Evolutionary conservation across 2,329 filamentous ascomycete genomes (phyloP).

Genomic region (Ambrosiella beaveri): DNA sequence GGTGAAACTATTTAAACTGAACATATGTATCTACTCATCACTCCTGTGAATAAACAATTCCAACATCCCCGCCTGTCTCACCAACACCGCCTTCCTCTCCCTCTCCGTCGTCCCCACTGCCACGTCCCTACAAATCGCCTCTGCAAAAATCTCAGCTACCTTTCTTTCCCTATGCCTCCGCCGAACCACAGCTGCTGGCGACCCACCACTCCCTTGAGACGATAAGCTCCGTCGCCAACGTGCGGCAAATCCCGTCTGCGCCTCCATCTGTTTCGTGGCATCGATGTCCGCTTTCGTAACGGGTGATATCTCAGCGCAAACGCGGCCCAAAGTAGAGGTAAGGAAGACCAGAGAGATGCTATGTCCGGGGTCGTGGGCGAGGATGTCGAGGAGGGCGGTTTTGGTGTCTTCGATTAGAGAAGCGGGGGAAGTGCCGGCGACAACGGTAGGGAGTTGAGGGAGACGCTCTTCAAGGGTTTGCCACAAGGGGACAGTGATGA

Average conservation of each 20-base stretch:
- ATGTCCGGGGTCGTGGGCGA: constrained; percentile 56
- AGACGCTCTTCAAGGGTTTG: constrained; percentile 39
- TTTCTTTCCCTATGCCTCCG: constrained; percentile 41
- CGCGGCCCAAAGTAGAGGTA: constrained; percentile 51
- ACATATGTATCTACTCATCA: constrained; percentile 14
- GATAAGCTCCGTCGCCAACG: constrained; percentile 25
- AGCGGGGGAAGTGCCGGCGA: constrained; percentile 11
- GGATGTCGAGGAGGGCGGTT: constrained; percentile 48
- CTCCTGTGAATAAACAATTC: constrained; percentile 42
- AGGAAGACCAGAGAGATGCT: constrained; percentile 84
- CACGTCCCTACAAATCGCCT: constrained; percentile 39
- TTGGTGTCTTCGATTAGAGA: constrained; percentile 27
- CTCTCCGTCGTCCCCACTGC: constrained; percentile 30
- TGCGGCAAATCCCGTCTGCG: constrained; percentile 22
- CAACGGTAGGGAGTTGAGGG: constrained; percentile 23
- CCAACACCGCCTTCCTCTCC: constrained; percentile 37
- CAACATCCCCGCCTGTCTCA: constrained; percentile 47
- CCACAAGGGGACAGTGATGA: constrained; percentile 59
- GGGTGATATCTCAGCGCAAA: constrained; percentile 31
- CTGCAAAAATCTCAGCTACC: constrained; percentile 48
- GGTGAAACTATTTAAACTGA: background rate
- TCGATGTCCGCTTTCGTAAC: constrained; percentile 8
- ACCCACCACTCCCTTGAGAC: constrained; percentile 3
- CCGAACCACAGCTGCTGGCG: constrained; percentile 23
- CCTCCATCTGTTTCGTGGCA: constrained; percentile 13